Conservation (phyloP, 306 rosid species). For the Coriaria nepalensis region DNA sequence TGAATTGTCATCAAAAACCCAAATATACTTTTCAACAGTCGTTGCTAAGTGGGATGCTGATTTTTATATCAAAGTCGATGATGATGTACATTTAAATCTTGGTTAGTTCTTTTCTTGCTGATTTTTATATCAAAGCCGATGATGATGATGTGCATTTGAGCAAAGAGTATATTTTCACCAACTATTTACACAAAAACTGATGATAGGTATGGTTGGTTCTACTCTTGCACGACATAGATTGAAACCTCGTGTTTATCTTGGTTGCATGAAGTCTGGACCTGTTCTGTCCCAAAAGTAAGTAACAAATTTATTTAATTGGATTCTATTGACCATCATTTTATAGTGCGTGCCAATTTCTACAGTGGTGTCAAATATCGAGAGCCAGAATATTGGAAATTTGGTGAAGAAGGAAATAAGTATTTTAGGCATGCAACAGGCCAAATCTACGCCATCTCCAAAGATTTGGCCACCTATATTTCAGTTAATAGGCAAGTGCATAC, state of each 20-base stretch:
- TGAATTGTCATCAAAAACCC: slow-evolving; percentile 47
- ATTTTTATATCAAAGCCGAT: slow-evolving; percentile 49
- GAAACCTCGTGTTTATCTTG: slow-evolving; percentile 42
- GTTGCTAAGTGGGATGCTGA: slow-evolving; percentile 54
- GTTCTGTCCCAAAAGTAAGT: slow-evolving; percentile 46
- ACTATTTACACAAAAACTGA: background rate
- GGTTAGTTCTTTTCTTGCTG: slow-evolving; percentile 33
- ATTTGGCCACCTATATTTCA: slow-evolving; percentile 47
- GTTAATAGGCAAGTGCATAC: slow-evolving; percentile 25
- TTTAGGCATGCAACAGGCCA: slow-evolving; percentile 56
- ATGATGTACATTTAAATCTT: slow-evolving; percentile 50
- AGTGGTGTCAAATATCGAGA: slow-evolving; percentile 45
- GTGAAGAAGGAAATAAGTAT: slow-evolving; percentile 52
- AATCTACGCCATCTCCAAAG: slow-evolving; percentile 40
- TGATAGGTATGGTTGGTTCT: slow-evolving; percentile 49
- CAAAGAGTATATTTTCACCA: too few relatives aligned
- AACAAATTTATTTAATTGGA: background rate
- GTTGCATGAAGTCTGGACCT: slow-evolving; percentile 62
- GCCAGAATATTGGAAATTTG: slow-evolving; percentile 56
- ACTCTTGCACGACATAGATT: slow-evolving; percentile 45
- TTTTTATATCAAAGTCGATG: slow-evolving; percentile 51
- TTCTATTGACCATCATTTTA: background rate
- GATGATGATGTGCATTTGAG: slow-evolving; percentile 26
- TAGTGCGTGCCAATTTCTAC: slow-evolving; percentile 4
- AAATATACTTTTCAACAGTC: slow-evolving; percentile 36